Evolutionary conservation across 129 eudicot species (phyloP).

Genomic region (Glebionis coronaria): DNA sequence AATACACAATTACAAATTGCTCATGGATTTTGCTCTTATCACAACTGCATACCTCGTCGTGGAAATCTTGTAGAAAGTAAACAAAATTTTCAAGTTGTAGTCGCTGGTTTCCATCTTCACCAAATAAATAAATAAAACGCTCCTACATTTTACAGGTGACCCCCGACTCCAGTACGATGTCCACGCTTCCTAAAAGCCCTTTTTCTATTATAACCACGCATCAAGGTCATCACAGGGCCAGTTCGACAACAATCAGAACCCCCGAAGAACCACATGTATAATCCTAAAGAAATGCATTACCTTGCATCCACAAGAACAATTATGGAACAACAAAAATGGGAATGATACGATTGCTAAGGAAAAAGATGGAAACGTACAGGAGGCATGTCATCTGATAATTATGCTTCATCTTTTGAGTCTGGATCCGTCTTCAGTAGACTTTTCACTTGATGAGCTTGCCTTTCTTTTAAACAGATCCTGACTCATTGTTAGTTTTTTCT

Average conservation of each 20-base stretch:
- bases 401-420: slow-evolving; percentile 10
- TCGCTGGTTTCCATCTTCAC: slow-evolving; percentile 53
- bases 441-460: slow-evolving; percentile 29
- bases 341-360: background rate
- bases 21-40: background rate
- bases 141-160: slow-evolving; percentile 65
- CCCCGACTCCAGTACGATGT: slow-evolving; percentile 57
- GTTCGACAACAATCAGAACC: no score
- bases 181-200: slow-evolving; percentile 59
- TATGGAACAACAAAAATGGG: background rate
- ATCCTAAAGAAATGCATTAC: no score
- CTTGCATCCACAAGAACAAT: slow-evolving; percentile 39
- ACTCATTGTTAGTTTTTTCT: slow-evolving; percentile 24
- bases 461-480: slow-evolving; percentile 35
- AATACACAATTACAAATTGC: no score
- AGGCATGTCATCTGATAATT: slow-evolving; percentile 62
- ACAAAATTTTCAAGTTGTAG: slow-evolving; percentile 60
- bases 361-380: slow-evolving; percentile 42
- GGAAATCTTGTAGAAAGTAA: slow-evolving; percentile 61
- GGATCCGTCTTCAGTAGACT: slow-evolving; percentile 12
- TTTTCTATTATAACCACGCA: slow-evolving; percentile 83
- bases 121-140: slow-evolving; percentile 69
- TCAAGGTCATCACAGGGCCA: slow-evolving; percentile 81
- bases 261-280: no score
- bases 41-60: slow-evolving; percentile 53